Evolutionary conservation across 2,329 filamentous ascomycete genomes (phyloP).

Genomic region (Xylariaceae sp.): DNA sequence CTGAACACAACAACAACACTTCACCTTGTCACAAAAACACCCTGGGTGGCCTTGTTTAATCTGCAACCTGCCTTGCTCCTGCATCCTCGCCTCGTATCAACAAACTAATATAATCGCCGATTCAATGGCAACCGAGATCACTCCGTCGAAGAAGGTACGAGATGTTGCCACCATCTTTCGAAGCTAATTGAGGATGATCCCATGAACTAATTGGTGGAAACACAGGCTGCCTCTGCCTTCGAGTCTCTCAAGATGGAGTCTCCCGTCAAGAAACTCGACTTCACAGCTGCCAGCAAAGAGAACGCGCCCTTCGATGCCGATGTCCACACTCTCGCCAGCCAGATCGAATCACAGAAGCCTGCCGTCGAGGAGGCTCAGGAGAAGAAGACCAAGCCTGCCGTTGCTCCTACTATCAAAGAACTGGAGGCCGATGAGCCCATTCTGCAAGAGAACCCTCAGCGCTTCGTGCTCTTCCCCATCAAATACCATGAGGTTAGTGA

Average conservation of each 20-base stretch:
- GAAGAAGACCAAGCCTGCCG: slow-evolving; percentile 33
- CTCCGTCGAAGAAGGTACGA: slow-evolving; percentile 53
- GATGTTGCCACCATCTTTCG: slow-evolving; percentile 27
- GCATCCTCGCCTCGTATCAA: slow-evolving; percentile 15
- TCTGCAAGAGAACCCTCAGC: slow-evolving; percentile 88
- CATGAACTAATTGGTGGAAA: too few relatives aligned
- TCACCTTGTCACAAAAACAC: slow-evolving; percentile 13
- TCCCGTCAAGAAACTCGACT: slow-evolving; percentile 83
- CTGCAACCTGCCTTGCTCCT: too few relatives aligned
- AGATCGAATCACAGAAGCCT: slow-evolving; percentile 58
- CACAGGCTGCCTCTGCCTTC: slow-evolving; percentile 80
- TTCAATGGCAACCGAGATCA: slow-evolving; percentile 71
- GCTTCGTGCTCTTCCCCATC: slow-evolving; percentile 97
- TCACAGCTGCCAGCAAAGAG: slow-evolving; percentile 72
- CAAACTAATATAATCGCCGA: slow-evolving; percentile 11
- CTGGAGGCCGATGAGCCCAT: slow-evolving; percentile 83
- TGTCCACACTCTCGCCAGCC: slow-evolving; percentile 46
- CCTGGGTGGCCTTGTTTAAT: too few relatives aligned
- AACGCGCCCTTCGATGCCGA: slow-evolving; percentile 56
- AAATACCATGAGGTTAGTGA: slow-evolving; percentile 95
- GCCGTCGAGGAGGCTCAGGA: slow-evolving; percentile 41
- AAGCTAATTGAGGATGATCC: too few relatives aligned
- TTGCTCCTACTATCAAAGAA: slow-evolving; percentile 52
- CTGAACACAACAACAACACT: slow-evolving; percentile 3
- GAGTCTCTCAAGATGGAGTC: slow-evolving; percentile 90